phyloP scores from a whole-genome alignment of 768 basidiomycete species.

The Trametes cinnabarina region DNA sequence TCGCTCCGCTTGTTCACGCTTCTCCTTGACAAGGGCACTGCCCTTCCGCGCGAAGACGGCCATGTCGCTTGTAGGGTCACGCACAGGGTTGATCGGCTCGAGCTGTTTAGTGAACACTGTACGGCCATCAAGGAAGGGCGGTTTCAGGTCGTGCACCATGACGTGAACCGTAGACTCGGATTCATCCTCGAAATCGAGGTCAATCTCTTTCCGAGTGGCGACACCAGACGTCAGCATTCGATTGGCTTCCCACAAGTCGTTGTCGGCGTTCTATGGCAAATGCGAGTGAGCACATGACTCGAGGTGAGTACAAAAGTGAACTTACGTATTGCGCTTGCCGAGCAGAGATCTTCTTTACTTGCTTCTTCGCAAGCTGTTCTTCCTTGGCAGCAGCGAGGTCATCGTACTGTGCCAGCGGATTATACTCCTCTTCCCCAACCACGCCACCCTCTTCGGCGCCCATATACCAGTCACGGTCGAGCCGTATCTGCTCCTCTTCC shows the following conservation, averaged over 20 bases:
- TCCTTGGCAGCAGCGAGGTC: conserved; percentile 70
- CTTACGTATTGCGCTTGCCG: conserved; percentile 94
- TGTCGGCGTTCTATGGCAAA: conserved; percentile 81
- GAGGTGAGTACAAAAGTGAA: neutral
- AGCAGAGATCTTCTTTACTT: conserved; percentile 86
- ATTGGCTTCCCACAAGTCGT: conserved; percentile 98
- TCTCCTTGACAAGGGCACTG: conserved; percentile 90
- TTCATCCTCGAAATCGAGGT: conserved; percentile 96
- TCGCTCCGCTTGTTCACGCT: conserved; percentile 93
- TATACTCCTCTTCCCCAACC: conserved; percentile 88
- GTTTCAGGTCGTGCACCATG: conserved; percentile 95
- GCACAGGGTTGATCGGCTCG: conserved; percentile 95
- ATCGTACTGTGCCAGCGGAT: conserved; percentile 91
- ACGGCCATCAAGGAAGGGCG: conserved; percentile 95
- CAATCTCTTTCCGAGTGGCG: conserved; percentile 79
- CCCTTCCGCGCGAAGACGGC: conserved; percentile 97
- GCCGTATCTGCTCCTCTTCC: conserved; percentile 92
- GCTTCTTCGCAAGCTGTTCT: conserved; percentile 73
- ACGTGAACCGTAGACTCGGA: conserved; percentile 96
- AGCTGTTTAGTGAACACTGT: conserved; percentile 95
- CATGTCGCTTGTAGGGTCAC: conserved; percentile 91
- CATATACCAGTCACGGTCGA: conserved; percentile 97
- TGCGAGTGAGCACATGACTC: conserved; percentile 20
- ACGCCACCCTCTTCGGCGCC: conserved; percentile 83
- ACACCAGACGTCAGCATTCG: conserved; percentile 97